Conservation (phyloP, 257 asterid species). For the Thymus mandschuricus region DNA sequence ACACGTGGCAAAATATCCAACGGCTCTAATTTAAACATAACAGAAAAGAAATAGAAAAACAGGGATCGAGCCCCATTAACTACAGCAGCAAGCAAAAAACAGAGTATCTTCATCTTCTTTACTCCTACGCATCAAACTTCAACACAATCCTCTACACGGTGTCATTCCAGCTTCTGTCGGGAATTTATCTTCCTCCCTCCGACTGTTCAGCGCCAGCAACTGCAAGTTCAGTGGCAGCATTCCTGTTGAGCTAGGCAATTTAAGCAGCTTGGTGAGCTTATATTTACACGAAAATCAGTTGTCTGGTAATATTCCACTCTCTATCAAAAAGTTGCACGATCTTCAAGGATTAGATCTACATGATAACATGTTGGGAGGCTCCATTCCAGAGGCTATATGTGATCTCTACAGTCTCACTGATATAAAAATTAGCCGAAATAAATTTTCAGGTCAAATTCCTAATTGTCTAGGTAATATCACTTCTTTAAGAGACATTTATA, state of each 20-base stretch:
- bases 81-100: no score
- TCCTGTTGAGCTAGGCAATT: not conserved
- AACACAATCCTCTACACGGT: not conserved
- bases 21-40: no score
- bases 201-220: not conserved
- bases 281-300: not conserved
- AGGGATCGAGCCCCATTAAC: no score
- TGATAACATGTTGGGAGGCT: not conserved
- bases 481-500: no score
- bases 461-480: no score
- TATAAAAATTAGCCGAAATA: not conserved
- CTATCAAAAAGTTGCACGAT: not conserved
- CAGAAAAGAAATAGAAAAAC: no score
- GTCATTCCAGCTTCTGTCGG: not conserved
- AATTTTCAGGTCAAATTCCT: not conserved
- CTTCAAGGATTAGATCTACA: not conserved
- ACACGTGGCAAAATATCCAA: no score
- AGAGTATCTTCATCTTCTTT: no score
- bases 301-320: not conserved
- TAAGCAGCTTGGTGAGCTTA: not conserved
- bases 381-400: constrained; percentile 9
- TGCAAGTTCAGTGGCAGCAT: not conserved
- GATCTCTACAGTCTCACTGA: not conserved
- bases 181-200: not conserved
- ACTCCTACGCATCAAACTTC: no score